phyloP scores from a whole-genome alignment of 768 basidiomycete species.

The Rhodosporidiobolus sp. region DNA sequence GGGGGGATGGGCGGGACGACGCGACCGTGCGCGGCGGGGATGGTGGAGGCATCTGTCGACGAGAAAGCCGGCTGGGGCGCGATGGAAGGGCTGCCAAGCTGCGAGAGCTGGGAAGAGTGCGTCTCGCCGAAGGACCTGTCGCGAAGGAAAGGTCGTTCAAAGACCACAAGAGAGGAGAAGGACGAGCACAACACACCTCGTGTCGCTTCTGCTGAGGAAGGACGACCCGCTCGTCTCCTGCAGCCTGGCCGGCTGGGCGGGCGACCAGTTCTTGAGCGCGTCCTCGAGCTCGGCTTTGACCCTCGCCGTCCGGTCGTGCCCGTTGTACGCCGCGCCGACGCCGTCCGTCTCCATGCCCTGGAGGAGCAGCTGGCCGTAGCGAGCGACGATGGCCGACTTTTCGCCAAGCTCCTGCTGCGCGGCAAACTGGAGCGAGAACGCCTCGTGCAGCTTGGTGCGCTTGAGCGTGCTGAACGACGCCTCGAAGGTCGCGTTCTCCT shows the following conservation, averaged over 20 bases:
- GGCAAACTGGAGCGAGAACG: slow-evolving; percentile 31
- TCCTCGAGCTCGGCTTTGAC: slow-evolving; percentile 37
- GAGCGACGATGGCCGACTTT: slow-evolving; percentile 38
- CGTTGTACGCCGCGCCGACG: slow-evolving; percentile 26
- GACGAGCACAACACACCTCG: slow-evolving; percentile 28
- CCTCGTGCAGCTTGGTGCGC: slow-evolving; percentile 39
- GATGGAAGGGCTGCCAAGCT: slow-evolving; percentile 12
- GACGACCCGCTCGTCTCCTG: background rate
- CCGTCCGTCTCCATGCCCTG: slow-evolving; percentile 34
- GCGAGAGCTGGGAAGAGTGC: slow-evolving; percentile 35
- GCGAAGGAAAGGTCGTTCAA: background rate
- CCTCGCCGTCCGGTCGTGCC: slow-evolving; percentile 31
- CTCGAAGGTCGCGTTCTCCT: slow-evolving; percentile 29
- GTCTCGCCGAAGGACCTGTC: slow-evolving; percentile 42
- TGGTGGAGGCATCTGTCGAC: background rate
- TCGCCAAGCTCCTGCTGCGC: slow-evolving; percentile 39
- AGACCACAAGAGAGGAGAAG: background rate
- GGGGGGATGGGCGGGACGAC: slow-evolving; percentile 3
- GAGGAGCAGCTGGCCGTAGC: slow-evolving; percentile 39
- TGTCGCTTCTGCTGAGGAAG: slow-evolving; percentile 23
- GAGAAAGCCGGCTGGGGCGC: background rate
- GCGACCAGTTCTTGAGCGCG: slow-evolving; percentile 14
- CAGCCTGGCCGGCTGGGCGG: slow-evolving; percentile 6
- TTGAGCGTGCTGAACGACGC: slow-evolving; percentile 28
- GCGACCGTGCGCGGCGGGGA: slow-evolving; percentile 5